phyloP scores from a whole-genome alignment of 2,329 filamentous ascomycete species.

The Emmonsia crescens region DNA sequence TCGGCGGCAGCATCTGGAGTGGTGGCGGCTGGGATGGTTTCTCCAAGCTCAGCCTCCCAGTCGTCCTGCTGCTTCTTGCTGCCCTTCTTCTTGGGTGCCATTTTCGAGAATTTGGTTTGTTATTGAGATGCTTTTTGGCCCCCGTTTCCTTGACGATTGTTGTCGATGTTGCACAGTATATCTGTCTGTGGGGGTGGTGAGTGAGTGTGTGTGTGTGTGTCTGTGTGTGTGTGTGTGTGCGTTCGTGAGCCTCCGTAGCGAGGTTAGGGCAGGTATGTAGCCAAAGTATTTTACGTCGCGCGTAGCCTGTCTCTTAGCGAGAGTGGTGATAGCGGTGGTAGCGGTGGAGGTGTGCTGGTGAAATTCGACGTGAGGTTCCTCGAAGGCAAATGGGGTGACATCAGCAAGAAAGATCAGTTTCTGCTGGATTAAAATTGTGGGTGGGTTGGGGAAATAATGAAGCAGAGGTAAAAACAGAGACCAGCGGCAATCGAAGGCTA shows the following conservation, averaged over 20 bases:
- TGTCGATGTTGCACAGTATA: not conserved
- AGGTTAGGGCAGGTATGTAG: not conserved
- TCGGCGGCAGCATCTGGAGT: slow-evolving; percentile 34
- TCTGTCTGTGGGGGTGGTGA: not conserved
- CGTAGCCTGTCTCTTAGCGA: not conserved
- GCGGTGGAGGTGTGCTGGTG: not conserved
- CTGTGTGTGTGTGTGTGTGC: not conserved
- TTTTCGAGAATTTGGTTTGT: slow-evolving; percentile 27
- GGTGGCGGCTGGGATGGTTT: slow-evolving; percentile 46
- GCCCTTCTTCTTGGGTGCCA: slow-evolving; percentile 94
- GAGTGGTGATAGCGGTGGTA: not conserved
- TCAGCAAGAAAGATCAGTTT: not conserved
- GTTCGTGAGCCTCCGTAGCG: not conserved
- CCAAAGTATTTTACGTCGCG: not conserved
- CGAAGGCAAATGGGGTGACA: slow-evolving; percentile 3
- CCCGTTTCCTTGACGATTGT: not conserved
- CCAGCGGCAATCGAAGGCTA: not conserved
- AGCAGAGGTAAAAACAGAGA: not conserved
- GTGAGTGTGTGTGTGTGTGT: not conserved
- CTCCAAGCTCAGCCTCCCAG: slow-evolving; percentile 89
- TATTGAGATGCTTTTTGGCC: not conserved
- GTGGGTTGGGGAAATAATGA: not conserved
- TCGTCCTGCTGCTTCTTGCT: slow-evolving; percentile 77
- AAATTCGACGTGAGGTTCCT: slow-evolving; percentile 4
- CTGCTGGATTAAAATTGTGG: not conserved